These are phyloP conservation scores for Medicago ruthenica DNA, from an alignment of 306 rosid genomes.

Conservation along the genomic window DNA sequence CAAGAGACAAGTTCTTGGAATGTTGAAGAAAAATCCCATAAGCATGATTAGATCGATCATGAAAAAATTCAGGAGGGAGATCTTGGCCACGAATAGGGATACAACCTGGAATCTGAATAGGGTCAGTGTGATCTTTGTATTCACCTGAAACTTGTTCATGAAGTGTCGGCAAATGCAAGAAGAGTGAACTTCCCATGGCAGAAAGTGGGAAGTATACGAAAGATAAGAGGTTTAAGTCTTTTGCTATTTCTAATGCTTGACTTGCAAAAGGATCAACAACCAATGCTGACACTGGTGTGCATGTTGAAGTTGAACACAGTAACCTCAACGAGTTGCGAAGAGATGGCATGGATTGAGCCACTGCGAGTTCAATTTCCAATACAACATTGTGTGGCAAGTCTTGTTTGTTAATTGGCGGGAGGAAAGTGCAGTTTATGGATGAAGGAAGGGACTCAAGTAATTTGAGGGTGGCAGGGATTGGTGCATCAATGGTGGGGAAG, in stretches of 20 bases:
- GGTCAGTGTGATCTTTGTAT: neutral
- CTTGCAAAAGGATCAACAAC: constrained; percentile 25
- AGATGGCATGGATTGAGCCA: constrained; percentile 22
- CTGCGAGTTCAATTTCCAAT: neutral
- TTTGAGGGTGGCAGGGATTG: constrained; percentile 16
- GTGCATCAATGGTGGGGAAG: constrained; percentile 35
- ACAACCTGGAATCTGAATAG: neutral
- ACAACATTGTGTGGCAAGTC: neutral
- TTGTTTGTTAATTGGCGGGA: constrained; percentile 29
- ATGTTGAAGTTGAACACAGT: neutral
- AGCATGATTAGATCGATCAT: neutral
- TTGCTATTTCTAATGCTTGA: constrained; percentile 6
- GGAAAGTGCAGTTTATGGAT: constrained; percentile 26
- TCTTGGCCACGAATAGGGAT: neutral
- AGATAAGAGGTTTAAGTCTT: too few species aligned
- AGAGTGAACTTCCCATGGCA: neutral
- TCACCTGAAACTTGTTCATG: constrained; percentile 14
- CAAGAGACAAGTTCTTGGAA: neutral
- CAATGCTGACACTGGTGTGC: constrained; percentile 11
- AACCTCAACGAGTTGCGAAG: neutral
- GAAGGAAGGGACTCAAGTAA: constrained; percentile 36
- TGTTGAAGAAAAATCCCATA: neutral
- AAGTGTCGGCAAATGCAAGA: neutral
- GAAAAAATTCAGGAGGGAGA: neutral
- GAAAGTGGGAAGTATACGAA: too few species aligned